Conservation (phyloP, 1,284 basidiomycete species). For the Cryptococcus jaspeensis region DNA sequence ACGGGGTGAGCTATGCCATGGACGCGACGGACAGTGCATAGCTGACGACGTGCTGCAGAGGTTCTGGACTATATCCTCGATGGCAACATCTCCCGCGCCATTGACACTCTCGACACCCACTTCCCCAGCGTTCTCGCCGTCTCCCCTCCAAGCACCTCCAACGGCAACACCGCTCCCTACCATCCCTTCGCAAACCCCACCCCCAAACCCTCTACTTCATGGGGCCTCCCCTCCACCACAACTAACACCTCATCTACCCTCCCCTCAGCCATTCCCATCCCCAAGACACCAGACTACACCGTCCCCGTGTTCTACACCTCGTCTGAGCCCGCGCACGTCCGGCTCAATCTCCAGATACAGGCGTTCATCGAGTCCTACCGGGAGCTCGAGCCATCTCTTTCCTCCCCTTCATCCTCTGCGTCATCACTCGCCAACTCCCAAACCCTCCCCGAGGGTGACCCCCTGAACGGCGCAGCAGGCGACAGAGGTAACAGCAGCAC, state of each 20-base stretch:
- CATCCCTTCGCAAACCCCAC: neutral
- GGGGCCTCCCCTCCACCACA: neutral
- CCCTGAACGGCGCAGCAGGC: neutral
- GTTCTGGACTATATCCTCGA: conserved; percentile 44
- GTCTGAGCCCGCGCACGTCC: conserved; percentile 36
- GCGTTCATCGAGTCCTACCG: conserved; percentile 43
- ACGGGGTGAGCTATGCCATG: conserved; percentile 27
- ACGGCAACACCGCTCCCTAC: conserved; percentile 3
- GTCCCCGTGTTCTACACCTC: conserved; percentile 33
- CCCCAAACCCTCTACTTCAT: neutral
- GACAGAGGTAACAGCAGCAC: neutral
- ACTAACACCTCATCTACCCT: neutral
- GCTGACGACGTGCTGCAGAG: conserved; percentile 18
- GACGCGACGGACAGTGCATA: neutral
- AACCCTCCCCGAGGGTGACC: neutral
- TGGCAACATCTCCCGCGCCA: conserved; percentile 38
- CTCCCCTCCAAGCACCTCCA: neutral
- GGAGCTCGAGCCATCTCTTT: conserved; percentile 21
- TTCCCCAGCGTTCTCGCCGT: conserved; percentile 39
- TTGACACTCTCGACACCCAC: conserved; percentile 35
- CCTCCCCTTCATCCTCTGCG: conserved; percentile 28
- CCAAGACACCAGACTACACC: neutral
- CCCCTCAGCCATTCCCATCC: neutral
- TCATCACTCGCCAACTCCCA: conserved; percentile 24
- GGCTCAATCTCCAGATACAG: conserved; percentile 48